Evolutionary conservation across 768 basidiomycete species (phyloP), one percentile per base, ranked within the genome.

Genomic region (Trametes cinnabarina): DNA sequence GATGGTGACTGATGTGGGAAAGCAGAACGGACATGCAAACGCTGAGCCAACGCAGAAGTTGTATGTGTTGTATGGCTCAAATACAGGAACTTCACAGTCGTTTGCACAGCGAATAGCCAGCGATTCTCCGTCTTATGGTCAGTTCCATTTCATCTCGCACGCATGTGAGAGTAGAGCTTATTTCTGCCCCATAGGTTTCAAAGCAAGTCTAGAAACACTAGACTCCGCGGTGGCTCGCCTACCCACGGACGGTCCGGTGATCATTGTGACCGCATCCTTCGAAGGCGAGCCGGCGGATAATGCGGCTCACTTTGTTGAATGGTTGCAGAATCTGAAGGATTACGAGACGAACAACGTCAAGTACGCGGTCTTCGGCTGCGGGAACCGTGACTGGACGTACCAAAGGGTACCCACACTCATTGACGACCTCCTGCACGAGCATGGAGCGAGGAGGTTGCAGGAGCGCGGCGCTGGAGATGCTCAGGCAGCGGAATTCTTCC

Each of bases 221-320:
- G 77, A 81, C 61, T 74, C 76, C 1, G 67, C 72, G 11, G 62
- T 71, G 3, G 70, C 63, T 2, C 66, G 72, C 34, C 51, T 79
- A 0, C 76, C 78, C 7, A 76, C 66, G 4, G 77, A 79, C 57
- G 76, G 77, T 2, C 79, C 80, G 1, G 70, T 79, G 0, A 64
- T 79, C 15, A 73, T 80, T 30, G 65, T 79, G 42, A 79, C 78
- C 11, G 78, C 80, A 1, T 77, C 77, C 0, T 82, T 77, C 61
- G 80, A 82, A 68, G 80, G 76, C 35, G 71, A 78, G 65, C 79
- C 80, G 19, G 76, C 80, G 0, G 79, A 80, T 66, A 79, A 82
- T 58, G 80, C 79, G 3, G 71, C 72, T 8, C 72, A 70, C 51
- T 80, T 80, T 63, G 70, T 79, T 17, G 73, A 77, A 50, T 76